A percentile compares a stretch with the other conserved stretches of the same genome.
Conservation (phyloP, 768 basidiomycete genomes). For the Mycena galericulata region DNA sequence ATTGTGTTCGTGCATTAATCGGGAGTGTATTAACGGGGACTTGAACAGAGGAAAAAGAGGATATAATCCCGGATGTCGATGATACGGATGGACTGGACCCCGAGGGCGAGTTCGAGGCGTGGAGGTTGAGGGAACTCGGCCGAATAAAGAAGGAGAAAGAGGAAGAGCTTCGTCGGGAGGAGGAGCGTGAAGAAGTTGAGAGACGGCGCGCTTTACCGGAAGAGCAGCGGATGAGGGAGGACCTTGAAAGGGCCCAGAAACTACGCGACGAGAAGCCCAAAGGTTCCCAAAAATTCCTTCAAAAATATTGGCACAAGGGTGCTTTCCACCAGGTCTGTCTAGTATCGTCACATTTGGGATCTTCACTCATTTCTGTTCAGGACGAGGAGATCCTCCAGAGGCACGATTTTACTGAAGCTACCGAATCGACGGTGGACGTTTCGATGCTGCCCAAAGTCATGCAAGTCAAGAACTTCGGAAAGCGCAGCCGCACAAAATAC, state of each 20-base stretch:
- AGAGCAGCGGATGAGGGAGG: slow-evolving; percentile 92
- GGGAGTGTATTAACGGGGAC: slow-evolving; percentile 6
- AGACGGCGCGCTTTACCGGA: slow-evolving; percentile 93
- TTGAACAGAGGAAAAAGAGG: slow-evolving; percentile 86
- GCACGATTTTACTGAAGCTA: slow-evolving; percentile 92
- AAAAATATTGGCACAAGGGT: slow-evolving; percentile 99
- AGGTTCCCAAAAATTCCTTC: slow-evolving; percentile 91
- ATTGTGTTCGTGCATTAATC: slow-evolving; percentile 11
- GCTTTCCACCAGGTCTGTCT: slow-evolving; percentile 91
- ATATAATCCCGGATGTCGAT: slow-evolving; percentile 87
- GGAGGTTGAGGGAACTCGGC: slow-evolving; percentile 94
- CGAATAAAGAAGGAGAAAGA: slow-evolving; percentile 96
- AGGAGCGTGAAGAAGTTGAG: slow-evolving; percentile 93
- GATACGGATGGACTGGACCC: slow-evolving; percentile 96
- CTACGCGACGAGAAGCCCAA: slow-evolving; percentile 90
- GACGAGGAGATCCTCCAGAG: slow-evolving; percentile 88
- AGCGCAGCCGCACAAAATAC: slow-evolving; percentile 93
- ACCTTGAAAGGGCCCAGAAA: slow-evolving; percentile 87
- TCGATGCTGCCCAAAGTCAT: slow-evolving; percentile 92
- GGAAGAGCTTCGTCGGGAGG: slow-evolving; percentile 81
- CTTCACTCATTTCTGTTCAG: slow-evolving; percentile 51
- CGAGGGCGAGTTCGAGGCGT: slow-evolving; percentile 91
- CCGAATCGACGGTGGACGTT: slow-evolving; percentile 89
- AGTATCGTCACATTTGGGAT: not conserved
- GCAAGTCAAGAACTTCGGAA: slow-evolving; percentile 97